Evolutionary conservation across 495 filamentous ascomycete species (phyloP), one percentile per base, ranked within the genome.

Genomic region (Chaetomium fimeti): DNA sequence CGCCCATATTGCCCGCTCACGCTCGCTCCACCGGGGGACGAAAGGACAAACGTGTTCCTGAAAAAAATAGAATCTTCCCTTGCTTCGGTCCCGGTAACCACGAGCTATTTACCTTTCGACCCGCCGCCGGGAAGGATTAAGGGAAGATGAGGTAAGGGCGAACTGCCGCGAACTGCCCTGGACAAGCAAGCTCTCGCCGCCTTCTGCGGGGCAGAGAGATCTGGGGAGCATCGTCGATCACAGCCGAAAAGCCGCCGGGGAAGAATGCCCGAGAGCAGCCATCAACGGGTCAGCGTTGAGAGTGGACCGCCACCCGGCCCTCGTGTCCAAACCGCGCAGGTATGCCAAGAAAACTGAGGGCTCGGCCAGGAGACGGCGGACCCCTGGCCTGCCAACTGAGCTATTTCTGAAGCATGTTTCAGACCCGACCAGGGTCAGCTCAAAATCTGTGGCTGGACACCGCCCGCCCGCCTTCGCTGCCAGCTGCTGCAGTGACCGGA

Each of bases 341-440:
- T 22, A 20, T 22, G 55, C 55, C 55, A 58, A 58, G 36, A 27
- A n/a, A n/a, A n/a, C n/a, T 13, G n/a, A 45, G 27, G 54, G 32
- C 54, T 57, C 5, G 54, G 32, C 54, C 36, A 40, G 22, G 22
- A 43, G 28, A 57, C 36, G 16, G 54, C n/a, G 22, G 32, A 57
- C 56, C 56, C 56, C 47, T 51, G 47, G 29, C 47, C 59, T 42
- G 48, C 48, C 59, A 52, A 53, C 55, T 67, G 69, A 66, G 71
- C 64, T 72, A 71, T 71, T 72, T 71, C 68, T 72, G 71, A 72
- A 69, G 71, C 71, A 71, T 64, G 71, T 72, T 72, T 72, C 71
- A 72, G 71, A 69, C 52, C 57, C 65, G 68, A 69, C 68, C 42
- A 57, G 71, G 71, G 65, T 65, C n/a, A 8, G 61, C 24, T 36